These are phyloP conservation scores for Colletotrichum sp. DNA, from an alignment of 2,329 filamentous ascomycete genomes.

Conservation along the genomic window DNA sequence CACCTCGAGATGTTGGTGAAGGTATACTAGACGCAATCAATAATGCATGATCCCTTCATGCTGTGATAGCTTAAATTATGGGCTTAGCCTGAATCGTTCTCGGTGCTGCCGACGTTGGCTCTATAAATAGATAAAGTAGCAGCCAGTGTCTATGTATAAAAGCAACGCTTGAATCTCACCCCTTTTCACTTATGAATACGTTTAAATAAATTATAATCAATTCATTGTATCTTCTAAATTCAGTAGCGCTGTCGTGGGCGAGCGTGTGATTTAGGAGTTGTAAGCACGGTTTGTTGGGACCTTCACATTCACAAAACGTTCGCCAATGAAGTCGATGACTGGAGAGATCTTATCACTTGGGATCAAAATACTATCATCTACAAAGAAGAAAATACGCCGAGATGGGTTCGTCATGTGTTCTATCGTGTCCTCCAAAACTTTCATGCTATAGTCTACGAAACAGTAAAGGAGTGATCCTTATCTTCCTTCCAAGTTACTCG, in stretches of 20 bases:
- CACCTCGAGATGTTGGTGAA: background rate
- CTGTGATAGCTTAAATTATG: background rate
- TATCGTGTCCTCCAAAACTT: rapidly evolving
- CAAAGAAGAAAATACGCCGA: no score
- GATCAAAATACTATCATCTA: no score
- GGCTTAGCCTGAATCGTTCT: background rate
- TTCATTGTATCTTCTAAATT: background rate
- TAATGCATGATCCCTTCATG: background rate
- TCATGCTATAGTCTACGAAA: no score
- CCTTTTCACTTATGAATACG: background rate
- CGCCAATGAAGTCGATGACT: no score
- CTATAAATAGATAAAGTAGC: background rate
- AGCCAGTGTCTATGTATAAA: background rate
- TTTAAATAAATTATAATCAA: background rate
- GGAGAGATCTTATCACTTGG: no score
- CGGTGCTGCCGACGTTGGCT: background rate
- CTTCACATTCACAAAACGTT: rapidly evolving
- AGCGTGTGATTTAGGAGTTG: background rate
- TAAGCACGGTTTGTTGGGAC: no score
- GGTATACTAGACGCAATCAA: background rate
- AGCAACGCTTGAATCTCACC: background rate
- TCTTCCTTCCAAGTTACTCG: no score
- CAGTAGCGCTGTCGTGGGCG: no score
- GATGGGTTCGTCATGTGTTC: no score
- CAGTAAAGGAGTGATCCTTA: no score